These are phyloP conservation scores for Hyphodiscus sp. DNA, from an alignment of 2,329 filamentous ascomycete genomes.

Conservation along the genomic window DNA sequence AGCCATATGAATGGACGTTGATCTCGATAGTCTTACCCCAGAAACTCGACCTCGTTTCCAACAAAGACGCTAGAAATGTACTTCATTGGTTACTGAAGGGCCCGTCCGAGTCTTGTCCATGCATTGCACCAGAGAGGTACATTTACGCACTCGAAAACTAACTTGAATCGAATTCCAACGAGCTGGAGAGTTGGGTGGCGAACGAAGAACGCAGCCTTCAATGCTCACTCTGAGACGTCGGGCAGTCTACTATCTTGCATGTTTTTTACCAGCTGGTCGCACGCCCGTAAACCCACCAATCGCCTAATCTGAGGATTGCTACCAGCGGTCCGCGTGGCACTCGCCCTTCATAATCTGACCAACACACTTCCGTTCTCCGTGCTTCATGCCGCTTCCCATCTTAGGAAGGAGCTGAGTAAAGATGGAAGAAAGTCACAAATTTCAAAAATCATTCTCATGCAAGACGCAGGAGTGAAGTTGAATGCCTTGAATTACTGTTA, in stretches of 20 bases:
- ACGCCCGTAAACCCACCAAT: neutral
- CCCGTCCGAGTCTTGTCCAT: neutral
- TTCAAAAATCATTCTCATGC: neutral
- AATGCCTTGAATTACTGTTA: conserved; percentile 18
- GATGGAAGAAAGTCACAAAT: neutral
- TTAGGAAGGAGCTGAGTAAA: neutral
- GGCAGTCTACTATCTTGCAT: neutral
- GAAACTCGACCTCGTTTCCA: neutral
- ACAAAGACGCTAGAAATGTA: neutral
- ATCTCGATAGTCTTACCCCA: neutral
- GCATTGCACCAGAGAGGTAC: neutral
- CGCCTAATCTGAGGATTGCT: neutral
- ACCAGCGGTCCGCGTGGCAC: neutral
- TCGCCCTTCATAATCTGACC: neutral
- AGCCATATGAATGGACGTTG: neutral
- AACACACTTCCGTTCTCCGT: neutral
- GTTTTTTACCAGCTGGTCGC: neutral
- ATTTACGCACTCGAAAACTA: neutral
- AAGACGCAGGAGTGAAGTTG: neutral
- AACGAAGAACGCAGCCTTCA: neutral
- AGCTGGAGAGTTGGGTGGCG: neutral
- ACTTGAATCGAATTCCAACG: neutral
- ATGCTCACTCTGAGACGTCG: too few species aligned
- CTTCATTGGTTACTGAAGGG: neutral
- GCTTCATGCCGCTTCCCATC: neutral